Evolutionary conservation across 495 filamentous ascomycete genomes (phyloP).

Genomic region (Lepraria neglecta): DNA sequence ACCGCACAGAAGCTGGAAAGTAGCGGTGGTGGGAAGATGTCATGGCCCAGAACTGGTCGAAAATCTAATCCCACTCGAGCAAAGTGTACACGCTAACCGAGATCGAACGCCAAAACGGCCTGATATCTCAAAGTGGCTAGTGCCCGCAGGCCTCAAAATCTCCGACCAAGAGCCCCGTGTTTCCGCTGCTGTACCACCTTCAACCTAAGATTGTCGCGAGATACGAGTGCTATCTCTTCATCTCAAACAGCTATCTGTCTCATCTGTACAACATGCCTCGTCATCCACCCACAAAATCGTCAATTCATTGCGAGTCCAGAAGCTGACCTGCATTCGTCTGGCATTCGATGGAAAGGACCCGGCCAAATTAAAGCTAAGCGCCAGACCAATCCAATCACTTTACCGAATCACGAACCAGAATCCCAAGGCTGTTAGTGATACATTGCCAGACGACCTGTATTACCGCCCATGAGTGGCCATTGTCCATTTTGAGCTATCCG

Average conservation of each 20-base stretch:
- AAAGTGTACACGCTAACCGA: too few relatives aligned
- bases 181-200: conserved; percentile 1
- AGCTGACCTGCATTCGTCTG: not conserved
- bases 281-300: not conserved
- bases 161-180: not conserved
- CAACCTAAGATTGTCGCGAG: not conserved
- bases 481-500: conserved; percentile 12
- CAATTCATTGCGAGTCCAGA: not conserved
- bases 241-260: conserved; percentile 8
- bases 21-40: not conserved
- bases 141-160: not conserved
- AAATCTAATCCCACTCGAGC: too few relatives aligned
- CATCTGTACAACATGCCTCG: not conserved
- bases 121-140: not conserved
- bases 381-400: not conserved
- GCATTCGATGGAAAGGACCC: not conserved
- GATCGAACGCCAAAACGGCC: too few relatives aligned
- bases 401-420: conserved; percentile 9
- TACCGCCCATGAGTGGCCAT: conserved; percentile 20
- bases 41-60: conserved; percentile 2
- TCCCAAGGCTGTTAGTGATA: conserved; percentile 9
- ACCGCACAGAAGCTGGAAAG: not conserved
- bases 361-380: conserved; percentile 13
- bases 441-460: not conserved
- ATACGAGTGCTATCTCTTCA: not conserved